Percentiles rank a stretch among this genome's conserved stretches.
These are phyloP conservation scores for Panaeolus cyanescens DNA, from an alignment of 768 basidiomycete species.

Conservation along the genomic window DNA sequence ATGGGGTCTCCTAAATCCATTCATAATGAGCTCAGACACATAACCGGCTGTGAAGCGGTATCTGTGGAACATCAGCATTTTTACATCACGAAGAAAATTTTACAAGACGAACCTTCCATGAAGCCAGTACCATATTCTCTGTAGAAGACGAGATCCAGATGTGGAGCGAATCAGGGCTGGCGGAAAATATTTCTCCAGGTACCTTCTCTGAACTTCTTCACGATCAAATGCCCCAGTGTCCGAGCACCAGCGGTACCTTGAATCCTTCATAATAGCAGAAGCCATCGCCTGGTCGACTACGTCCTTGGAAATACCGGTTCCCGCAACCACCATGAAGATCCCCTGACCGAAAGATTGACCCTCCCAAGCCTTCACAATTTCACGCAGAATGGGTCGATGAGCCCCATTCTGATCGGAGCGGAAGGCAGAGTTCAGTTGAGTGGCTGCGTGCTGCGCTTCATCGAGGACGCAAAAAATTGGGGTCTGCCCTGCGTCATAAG, in stretches of 20 bases:
- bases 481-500: constrained; percentile 22
- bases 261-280: constrained; percentile 48
- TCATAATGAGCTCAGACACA: constrained; percentile 38
- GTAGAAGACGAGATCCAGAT: constrained; percentile 33
- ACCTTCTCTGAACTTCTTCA: constrained; percentile 31
- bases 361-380: constrained; percentile 44
- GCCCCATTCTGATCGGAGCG: constrained; percentile 35
- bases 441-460: constrained; percentile 46
- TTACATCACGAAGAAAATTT: constrained; percentile 2
- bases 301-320: constrained; percentile 47
- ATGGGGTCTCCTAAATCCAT: constrained; percentile 41
- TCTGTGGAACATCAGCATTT: constrained; percentile 19
- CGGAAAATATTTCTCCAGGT: constrained; percentile 40
- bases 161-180: constrained; percentile 24
- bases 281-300: constrained; percentile 47
- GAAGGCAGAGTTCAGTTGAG: constrained; percentile 37
- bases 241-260: constrained; percentile 44
- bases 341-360: constrained; percentile 38
- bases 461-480: constrained; percentile 48
- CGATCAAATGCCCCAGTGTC: constrained; percentile 46
- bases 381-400: constrained; percentile 41
- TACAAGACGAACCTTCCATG: constrained; percentile 38
- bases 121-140: constrained; percentile 46
- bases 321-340: constrained; percentile 45
- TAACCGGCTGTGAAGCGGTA: constrained; percentile 50